phyloP scores from a whole-genome alignment of 2,329 filamentous ascomycete species.

The Colletotrichum sp. region DNA sequence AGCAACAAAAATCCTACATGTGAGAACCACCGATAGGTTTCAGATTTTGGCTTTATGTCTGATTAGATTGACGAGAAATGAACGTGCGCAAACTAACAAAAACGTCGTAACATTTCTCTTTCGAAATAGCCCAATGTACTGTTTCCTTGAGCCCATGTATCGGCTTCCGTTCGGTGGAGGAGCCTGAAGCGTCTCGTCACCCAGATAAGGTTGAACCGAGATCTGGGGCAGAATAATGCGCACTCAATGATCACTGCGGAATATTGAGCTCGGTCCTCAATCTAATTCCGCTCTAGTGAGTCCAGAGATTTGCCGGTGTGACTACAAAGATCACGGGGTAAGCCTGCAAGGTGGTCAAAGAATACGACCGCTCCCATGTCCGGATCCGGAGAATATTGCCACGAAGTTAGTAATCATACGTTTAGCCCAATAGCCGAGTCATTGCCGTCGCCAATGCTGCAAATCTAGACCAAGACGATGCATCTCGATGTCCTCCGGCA shows the following conservation, averaged over 20 bases:
- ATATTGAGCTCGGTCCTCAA: accelerated
- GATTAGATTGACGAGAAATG: too few species aligned
- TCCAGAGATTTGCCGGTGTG: not conserved
- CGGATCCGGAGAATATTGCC: not conserved
- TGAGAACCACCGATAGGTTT: too few species aligned
- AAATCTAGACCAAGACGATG: not conserved
- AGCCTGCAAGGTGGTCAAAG: not conserved
- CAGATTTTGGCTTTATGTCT: too few species aligned
- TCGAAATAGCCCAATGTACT: too few species aligned
- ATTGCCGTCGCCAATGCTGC: accelerated
- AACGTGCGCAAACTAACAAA: too few species aligned
- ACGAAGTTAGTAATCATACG: not conserved
- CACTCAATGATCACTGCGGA: not conserved
- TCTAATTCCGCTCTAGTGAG: not conserved
- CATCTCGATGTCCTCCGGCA: not conserved
- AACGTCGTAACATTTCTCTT: too few species aligned
- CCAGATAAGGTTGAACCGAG: too few species aligned
- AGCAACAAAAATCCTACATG: too few species aligned
- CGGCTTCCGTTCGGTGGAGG: too few species aligned
- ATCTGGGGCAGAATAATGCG: too few species aligned
- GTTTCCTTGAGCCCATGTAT: too few species aligned
- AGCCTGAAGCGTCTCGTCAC: too few species aligned
- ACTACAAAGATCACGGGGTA: not conserved
- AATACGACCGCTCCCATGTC: accelerated
- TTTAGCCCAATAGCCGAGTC: not conserved